Base-by-base conservation (phyloP, 192 early-diverging fungal genomes). In the Backusella liffmaniae region DNA sequence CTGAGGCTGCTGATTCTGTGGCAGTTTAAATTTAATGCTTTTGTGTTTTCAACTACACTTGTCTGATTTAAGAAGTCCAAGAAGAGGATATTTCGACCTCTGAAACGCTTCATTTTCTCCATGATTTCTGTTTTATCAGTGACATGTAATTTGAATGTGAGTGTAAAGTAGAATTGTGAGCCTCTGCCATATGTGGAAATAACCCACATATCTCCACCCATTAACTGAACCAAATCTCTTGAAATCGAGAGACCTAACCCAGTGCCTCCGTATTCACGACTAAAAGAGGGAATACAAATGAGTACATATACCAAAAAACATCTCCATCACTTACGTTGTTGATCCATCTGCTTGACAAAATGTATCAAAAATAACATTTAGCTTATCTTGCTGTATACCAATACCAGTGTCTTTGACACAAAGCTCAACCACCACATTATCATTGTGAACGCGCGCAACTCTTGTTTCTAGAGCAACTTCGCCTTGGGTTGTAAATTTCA, bases 191-290 rank as follows among this genome's bases (percentile, higher is more conserved):
- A 89, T 30, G 86, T 85, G 73, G 89, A 90, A 78, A 92, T 89
- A 9, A 95, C 93, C 86, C 93, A 91, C 66, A 96, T 90, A 73
- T 89, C 80, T 30, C 95, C 95, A 56, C 93, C 93, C 83, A 94
- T 90, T 56, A 95, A 80, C 53, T 90, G 87, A 46, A 91, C 90
- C 7, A 97, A 83, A 39, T 91, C 88, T 81, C 90, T 91, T 10
- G 90, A 94, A 59, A 97, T 97, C 37, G 91, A 92, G 35, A 97
- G 85, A 0, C 95, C 95, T 21, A 97, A 80, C 0, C 96, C 95
- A 12, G 94, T 96, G 35, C 95, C 95, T 51, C 94, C 94, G 74
- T 93, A 97, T 83, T 92, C 90, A 77, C 93, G 91, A 42, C 77
- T 79, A 44, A 41, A 70, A 41, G 12, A 10, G 1, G 26, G 8